These are phyloP conservation scores for Carex pumila DNA, from an alignment of 176 grass and related monocot species.

Conservation along the genomic window DNA sequence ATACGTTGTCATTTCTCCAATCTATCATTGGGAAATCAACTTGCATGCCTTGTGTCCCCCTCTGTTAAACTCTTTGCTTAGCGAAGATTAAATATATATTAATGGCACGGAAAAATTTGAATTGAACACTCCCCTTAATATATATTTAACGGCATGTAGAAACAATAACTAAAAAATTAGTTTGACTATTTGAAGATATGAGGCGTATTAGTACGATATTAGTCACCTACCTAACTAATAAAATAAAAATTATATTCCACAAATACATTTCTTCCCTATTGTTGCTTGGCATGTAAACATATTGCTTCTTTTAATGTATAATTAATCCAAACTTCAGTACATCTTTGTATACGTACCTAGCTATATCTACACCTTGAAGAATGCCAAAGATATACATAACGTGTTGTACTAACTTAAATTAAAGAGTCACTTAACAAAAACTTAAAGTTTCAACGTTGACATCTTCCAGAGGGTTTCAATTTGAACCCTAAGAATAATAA, in stretches of 20 bases:
- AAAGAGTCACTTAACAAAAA: neutral
- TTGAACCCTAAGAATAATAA: neutral
- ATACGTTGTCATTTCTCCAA: neutral
- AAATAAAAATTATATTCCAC: neutral
- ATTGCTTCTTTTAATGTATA: no score
- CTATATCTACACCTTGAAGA: neutral
- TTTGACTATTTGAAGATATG: neutral
- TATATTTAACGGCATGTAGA: neutral
- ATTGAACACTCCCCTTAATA: neutral
- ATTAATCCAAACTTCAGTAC: no score
- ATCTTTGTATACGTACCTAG: no score
- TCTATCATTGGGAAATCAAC: conserved; percentile 7
- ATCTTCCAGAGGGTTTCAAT: neutral
- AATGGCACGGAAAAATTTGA: neutral
- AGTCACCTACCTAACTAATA: neutral
- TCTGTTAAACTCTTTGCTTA: neutral
- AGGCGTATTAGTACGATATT: neutral
- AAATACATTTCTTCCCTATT: neutral
- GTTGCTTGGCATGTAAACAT: neutral
- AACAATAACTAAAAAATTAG: neutral
- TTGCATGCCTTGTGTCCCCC: conserved; percentile 4
- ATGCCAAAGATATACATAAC: neutral
- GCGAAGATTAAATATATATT: neutral
- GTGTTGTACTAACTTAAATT: neutral
- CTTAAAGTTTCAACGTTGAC: neutral